Percentiles rank a stretch among this genome's conserved stretches.
phyloP scores from a whole-genome alignment of 345 rosid genomes.

The Ceriops decandra region DNA sequence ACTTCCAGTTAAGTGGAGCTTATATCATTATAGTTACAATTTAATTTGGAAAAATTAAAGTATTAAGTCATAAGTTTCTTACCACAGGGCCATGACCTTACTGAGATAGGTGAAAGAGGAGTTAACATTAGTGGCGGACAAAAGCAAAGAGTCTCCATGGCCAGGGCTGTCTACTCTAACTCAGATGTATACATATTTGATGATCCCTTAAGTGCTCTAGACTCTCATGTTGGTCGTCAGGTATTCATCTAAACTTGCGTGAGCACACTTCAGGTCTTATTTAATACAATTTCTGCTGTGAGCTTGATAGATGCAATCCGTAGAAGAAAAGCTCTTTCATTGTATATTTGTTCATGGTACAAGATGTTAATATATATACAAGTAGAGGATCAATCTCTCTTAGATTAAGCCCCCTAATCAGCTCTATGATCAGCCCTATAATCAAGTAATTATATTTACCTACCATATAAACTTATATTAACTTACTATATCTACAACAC shows the following conservation, averaged over 20 bases:
- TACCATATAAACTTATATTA: too few species aligned
- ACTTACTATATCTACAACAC: too few species aligned
- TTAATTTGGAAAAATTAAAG: conserved; percentile 4
- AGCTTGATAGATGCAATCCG: neutral
- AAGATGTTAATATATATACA: too few species aligned
- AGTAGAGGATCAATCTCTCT: too few species aligned
- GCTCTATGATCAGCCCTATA: too few species aligned
- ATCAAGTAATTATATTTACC: too few species aligned
- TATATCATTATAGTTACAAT: neutral
- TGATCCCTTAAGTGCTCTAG: conserved; percentile 36
- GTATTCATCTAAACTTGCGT: conserved; percentile 1
- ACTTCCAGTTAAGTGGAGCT: conserved; percentile 49
- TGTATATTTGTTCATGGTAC: too few species aligned
- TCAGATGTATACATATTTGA: conserved; percentile 30
- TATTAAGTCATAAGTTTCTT: conserved; percentile 16
- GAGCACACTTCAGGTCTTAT: neutral
- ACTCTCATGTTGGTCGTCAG: conserved; percentile 33
- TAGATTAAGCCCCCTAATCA: too few species aligned
- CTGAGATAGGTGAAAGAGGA: conserved; percentile 38
- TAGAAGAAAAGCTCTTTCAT: too few species aligned
- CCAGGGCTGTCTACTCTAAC: conserved; percentile 31
- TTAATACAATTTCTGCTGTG: neutral
- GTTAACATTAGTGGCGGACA: conserved; percentile 38
- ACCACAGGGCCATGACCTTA: conserved; percentile 64
- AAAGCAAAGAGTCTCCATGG: conserved; percentile 32